Base-by-base conservation (phyloP, 768 basidiomycete genomes). In the Myochromella boudieri region DNA sequence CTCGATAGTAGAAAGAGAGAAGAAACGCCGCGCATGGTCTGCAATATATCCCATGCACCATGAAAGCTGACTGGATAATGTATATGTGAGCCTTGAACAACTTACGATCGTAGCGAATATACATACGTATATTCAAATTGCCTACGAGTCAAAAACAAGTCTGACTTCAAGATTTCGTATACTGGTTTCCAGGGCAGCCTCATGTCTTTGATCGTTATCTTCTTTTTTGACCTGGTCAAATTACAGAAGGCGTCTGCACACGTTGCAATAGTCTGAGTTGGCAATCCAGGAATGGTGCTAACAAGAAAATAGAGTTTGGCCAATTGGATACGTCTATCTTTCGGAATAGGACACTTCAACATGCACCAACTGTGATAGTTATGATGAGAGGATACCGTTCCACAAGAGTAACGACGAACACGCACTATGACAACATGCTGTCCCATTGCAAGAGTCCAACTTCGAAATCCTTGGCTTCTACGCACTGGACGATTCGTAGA, bases 281-380 rank as follows among this genome's bases (percentile, higher is more conserved):
- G 76, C 79, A 91, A 81, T 37, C 88, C 89, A 11, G 91, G 88
- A n/a, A 75, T 80, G 36, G 82, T 77, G 62, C 80, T 78, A 28
- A 93, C 60, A 63, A 88, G 77, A 60, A 84, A 95, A 68, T 88
- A 94, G 3, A 95, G 67, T 64, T 82, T 86, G 37, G 85, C 83
- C 24, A 95, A 70, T 32, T 69, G 72, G 43, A 92, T 80, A 45
- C 91, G 76, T 56, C 82, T 85, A 50, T 83, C 82, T 60, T 86
- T 85, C 45, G 88, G 89, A 58, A 95, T 84, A 27, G 89, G 91
- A 60, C 92, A 93, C 60, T 91, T 89, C 62, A 94, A 76, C 71
- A 84, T 84, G 36, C 69, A 65, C 90, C 91, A 93, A 60, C 88
- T 91, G 56, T 18, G 48, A 37, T 26, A 26, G 36, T 44, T 26